Evolutionary conservation across 2,329 filamentous ascomycete species (phyloP).

Genomic region (Exophiala sp.): DNA sequence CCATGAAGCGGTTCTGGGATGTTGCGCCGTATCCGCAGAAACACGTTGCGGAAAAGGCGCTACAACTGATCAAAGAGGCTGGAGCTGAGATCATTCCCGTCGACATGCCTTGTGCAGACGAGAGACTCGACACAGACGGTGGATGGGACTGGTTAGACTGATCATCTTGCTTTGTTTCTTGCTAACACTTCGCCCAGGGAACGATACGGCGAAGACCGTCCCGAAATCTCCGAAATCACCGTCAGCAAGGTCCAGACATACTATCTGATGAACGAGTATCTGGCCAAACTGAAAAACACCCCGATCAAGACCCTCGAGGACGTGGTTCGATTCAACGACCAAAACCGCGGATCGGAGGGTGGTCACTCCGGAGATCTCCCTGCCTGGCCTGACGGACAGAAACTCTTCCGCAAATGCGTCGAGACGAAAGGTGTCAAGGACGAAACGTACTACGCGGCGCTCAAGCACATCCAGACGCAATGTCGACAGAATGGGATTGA

Average conservation of each 20-base stretch:
- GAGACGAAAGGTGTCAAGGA: conserved; percentile 26
- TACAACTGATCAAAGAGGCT: conserved; percentile 37
- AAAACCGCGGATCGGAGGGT: conserved; percentile 26
- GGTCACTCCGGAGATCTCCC: conserved; percentile 27
- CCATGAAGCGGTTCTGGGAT: conserved; percentile 47
- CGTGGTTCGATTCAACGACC: conserved; percentile 23
- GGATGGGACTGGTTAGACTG: conserved; percentile 31
- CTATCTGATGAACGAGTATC: conserved; percentile 25
- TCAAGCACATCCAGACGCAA: conserved; percentile 30
- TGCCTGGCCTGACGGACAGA: conserved; percentile 31
- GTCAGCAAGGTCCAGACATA: conserved; percentile 26
- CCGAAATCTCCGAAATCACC: conserved; percentile 23
- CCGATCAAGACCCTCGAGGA: conserved; percentile 26
- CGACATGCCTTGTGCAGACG: conserved; percentile 31
- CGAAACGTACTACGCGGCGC: conserved; percentile 28
- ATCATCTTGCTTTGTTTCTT: background rate
- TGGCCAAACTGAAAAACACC: conserved; percentile 21
- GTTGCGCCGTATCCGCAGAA: conserved; percentile 40
- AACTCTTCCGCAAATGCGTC: conserved; percentile 17
- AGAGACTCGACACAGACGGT: conserved; percentile 30
- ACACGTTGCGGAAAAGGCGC: conserved; percentile 33
- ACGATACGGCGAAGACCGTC: conserved; percentile 18
- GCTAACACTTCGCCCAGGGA: conserved; percentile 8
- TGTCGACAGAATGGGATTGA: conserved; percentile 32
- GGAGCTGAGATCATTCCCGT: conserved; percentile 33